Conservation (phyloP, 352 stramenopile species). For the Pythium brachiatum region DNA sequence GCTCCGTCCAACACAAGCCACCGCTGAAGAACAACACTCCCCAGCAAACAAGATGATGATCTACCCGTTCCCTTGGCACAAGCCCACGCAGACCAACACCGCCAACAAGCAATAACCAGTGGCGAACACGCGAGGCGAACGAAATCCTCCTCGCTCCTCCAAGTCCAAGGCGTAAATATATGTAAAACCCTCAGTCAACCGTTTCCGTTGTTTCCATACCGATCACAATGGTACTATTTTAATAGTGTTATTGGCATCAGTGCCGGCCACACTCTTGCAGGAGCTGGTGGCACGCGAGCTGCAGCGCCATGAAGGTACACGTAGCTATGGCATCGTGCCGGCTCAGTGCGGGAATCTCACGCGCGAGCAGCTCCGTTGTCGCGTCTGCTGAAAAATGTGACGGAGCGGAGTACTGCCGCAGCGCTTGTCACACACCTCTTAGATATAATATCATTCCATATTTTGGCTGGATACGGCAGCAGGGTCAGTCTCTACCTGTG, state of each 20-base stretch:
- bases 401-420: not conserved
- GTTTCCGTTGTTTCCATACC: too few species aligned
- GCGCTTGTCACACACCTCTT: slow-evolving; percentile 15
- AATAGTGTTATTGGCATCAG: too few species aligned
- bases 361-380: not conserved
- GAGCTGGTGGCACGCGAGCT: too few species aligned
- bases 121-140: too few species aligned
- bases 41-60: slow-evolving; percentile 14
- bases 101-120: slow-evolving; percentile 2
- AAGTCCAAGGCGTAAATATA: too few species aligned
- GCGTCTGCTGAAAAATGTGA: slow-evolving; percentile 12
- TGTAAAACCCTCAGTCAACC: too few species aligned
- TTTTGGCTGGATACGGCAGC: slow-evolving; percentile 12
- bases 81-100: slow-evolving; percentile 3
- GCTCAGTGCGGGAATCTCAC: not conserved
- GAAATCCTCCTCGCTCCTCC: too few species aligned
- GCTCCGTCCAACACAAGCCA: slow-evolving; percentile 4
- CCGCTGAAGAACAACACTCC: not conserved
- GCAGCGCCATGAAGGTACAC: too few species aligned
- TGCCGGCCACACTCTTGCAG: too few species aligned
- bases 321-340: not conserved
- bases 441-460: slow-evolving; percentile 10
- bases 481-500: not conserved
- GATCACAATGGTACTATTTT: too few species aligned
- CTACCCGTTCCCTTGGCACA: slow-evolving; percentile 18